Conservation (phyloP, 2,329 filamentous ascomycete genomes). For the Graphilbum sp. region DNA sequence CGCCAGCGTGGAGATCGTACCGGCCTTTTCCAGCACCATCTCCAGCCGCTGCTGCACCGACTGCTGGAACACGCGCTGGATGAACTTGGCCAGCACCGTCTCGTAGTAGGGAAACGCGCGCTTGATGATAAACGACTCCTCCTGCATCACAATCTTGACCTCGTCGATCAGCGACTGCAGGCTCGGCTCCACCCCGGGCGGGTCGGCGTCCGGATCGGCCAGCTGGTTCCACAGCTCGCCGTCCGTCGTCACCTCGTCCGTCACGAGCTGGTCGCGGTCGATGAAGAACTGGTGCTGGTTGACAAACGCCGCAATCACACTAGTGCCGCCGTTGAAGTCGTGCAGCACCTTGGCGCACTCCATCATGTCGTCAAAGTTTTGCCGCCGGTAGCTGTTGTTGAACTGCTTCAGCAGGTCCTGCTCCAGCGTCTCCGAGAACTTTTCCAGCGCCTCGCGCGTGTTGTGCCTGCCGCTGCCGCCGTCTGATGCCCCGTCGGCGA, state of each 20-base stretch:
- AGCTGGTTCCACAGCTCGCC: slow-evolving; percentile 75
- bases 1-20: slow-evolving; percentile 76
- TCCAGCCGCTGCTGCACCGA: slow-evolving; percentile 93
- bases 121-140: slow-evolving; percentile 94
- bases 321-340: slow-evolving; percentile 91
- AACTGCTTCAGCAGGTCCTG: slow-evolving; percentile 93
- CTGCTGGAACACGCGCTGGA: slow-evolving; percentile 94
- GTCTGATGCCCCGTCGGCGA: no score
- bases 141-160: slow-evolving; percentile 87
- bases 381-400: slow-evolving; percentile 86
- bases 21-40: slow-evolving; percentile 89
- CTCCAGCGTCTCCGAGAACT: slow-evolving; percentile 88
- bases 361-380: slow-evolving; percentile 96
- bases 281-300: slow-evolving; percentile 99
- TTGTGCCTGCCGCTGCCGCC: slow-evolving; percentile 38
- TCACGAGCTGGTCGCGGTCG: slow-evolving; percentile 79
- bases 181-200: slow-evolving; percentile 80
- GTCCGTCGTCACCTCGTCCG: slow-evolving; percentile 66
- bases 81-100: slow-evolving; percentile 79
- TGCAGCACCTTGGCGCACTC: slow-evolving; percentile 87
- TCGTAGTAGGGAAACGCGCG: slow-evolving; percentile 93
- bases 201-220: slow-evolving; percentile 85
- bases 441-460: slow-evolving; percentile 82
- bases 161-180: slow-evolving; percentile 87
- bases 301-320: slow-evolving; percentile 89